A percentile compares a stretch with the other conserved stretches of the same genome.
These are phyloP conservation scores for Penicillium thymicola DNA, from an alignment of 2,329 filamentous ascomycete species.

Conservation along the genomic window DNA sequence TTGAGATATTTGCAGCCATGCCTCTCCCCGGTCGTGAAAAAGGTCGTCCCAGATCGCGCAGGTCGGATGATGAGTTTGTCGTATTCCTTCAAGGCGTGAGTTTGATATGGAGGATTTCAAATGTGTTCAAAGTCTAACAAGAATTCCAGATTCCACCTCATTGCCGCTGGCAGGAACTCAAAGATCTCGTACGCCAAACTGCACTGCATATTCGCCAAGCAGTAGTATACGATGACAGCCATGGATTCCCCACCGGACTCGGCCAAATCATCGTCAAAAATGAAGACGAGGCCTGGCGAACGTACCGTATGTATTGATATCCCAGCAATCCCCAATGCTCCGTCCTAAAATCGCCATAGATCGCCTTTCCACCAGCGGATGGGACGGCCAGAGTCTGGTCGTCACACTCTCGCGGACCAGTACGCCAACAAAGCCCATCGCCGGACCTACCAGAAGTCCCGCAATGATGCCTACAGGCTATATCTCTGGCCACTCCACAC, in stretches of 20 bases:
- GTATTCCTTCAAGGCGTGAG: slow-evolving; percentile 44
- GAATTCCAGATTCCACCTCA: slow-evolving; percentile 39
- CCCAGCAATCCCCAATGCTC: not conserved
- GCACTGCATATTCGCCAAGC: slow-evolving; percentile 45
- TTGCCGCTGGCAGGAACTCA: slow-evolving; percentile 46
- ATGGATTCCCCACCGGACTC: slow-evolving; percentile 42
- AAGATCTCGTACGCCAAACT: slow-evolving; percentile 45
- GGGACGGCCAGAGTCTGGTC: slow-evolving; percentile 44
- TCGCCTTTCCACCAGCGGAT: slow-evolving; percentile 41
- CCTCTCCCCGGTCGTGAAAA: slow-evolving; percentile 33
- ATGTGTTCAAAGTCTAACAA: slow-evolving; percentile 12
- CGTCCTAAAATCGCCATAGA: slow-evolving; percentile 29
- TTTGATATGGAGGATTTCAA: not conserved
- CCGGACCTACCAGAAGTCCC: slow-evolving; percentile 42
- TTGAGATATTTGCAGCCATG: slow-evolving; percentile 22
- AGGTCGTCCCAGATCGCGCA: slow-evolving; percentile 31
- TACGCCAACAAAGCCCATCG: slow-evolving; percentile 41
- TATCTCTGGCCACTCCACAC: slow-evolving; percentile 32
- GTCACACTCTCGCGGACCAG: slow-evolving; percentile 42
- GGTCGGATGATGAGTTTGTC: slow-evolving; percentile 44
- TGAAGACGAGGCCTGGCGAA: slow-evolving; percentile 45
- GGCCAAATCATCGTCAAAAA: slow-evolving; percentile 47
- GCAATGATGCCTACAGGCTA: slow-evolving; percentile 28
- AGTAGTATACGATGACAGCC: slow-evolving; percentile 44
- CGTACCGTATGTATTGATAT: slow-evolving; percentile 35